Evolutionary conservation across 192 early-diverging fungal species (phyloP).

Genomic region (Backusella morwellensis): DNA sequence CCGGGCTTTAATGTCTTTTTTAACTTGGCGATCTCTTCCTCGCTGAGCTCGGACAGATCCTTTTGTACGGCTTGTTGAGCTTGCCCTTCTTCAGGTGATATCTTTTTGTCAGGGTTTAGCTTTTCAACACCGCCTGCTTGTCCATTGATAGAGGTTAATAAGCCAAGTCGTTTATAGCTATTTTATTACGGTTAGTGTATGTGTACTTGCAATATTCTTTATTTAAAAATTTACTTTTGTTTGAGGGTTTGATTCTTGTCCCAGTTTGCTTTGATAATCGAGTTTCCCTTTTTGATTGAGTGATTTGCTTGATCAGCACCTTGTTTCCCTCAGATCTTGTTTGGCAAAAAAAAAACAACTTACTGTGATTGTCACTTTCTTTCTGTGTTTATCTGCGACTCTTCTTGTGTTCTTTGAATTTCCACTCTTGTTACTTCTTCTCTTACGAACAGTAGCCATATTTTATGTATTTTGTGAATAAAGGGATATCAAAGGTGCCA

Average conservation of each 20-base stretch:
- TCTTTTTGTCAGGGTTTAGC: slow-evolving; percentile 24
- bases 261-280: slow-evolving; percentile 67
- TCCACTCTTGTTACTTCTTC: slow-evolving; percentile 65
- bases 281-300: slow-evolving; percentile 40
- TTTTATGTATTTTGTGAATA: not conserved
- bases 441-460: slow-evolving; percentile 67
- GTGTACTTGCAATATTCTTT: not conserved
- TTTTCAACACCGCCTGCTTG: slow-evolving; percentile 54
- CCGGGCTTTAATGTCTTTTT: slow-evolving; percentile 55
- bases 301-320: not conserved
- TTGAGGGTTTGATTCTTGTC: slow-evolving; percentile 61
- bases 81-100: not conserved
- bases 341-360: slow-evolving; percentile 13
- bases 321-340: not conserved
- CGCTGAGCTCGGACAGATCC: slow-evolving; percentile 42
- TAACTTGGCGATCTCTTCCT: slow-evolving; percentile 56
- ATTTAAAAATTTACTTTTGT: slow-evolving; percentile 56
- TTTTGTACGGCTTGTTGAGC: slow-evolving; percentile 4
- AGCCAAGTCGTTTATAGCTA: slow-evolving; percentile 69
- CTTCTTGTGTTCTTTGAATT: slow-evolving; percentile 59
- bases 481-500: not conserved
- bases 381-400: slow-evolving; percentile 61
- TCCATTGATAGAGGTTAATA: slow-evolving; percentile 66
- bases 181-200: not conserved
- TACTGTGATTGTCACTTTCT: slow-evolving; percentile 54